Base-by-base conservation (phyloP, 2,329 filamentous ascomycete species). In the Sporothrix brasiliensis region DNA sequence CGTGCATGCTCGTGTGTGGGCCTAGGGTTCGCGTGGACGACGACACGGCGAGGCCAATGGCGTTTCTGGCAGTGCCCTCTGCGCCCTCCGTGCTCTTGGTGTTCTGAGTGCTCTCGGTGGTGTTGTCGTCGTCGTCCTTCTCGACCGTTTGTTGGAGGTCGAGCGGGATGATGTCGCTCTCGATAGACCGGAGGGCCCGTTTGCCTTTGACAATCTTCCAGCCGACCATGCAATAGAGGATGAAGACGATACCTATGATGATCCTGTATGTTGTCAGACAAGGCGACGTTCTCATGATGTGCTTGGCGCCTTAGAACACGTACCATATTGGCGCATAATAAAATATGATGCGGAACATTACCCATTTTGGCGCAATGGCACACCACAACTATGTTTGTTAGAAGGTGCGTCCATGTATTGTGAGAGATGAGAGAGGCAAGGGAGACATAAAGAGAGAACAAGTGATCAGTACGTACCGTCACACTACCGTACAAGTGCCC, bases 201-300 rank as follows among this genome's bases (percentile, higher is more conserved):
- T 78, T 75, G 0, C 79, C 75, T 61, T 76, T 75, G 44, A 76
- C 71, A 49, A 80, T 79, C 67, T 78, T 76, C 72, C 77, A 71
- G 19, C 78, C 79, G 34, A 80, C 78, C 69, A 88, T 75, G 50
- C 78, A 78, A 75, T 89, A 83, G 44, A 88, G 74, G 2, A 81
- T 74, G 3, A 76, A 71, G 41, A 74, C 74, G 52, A 75, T 53
- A 3, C 74, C 39, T 27, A 80, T 78, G 21, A 75, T 69, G 14
- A 78, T 69, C 78, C 79, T 80, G 47, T 13, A 27, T 0, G 4
- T 1, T 16, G 47, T 52, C 34, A 34, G 10, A 68, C 16, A 30
- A 13, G 27, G 9, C 16, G 4, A 24, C 1, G 9, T 2, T 53
- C 49, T n/a, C 27, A 58, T 30, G 13, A 5, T 39, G 13, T 3